Percentiles rank a stretch among this genome's conserved stretches.
These are phyloP conservation scores for Euphrasia arctica DNA, from an alignment of 305 asterid species.

Conservation along the genomic window DNA sequence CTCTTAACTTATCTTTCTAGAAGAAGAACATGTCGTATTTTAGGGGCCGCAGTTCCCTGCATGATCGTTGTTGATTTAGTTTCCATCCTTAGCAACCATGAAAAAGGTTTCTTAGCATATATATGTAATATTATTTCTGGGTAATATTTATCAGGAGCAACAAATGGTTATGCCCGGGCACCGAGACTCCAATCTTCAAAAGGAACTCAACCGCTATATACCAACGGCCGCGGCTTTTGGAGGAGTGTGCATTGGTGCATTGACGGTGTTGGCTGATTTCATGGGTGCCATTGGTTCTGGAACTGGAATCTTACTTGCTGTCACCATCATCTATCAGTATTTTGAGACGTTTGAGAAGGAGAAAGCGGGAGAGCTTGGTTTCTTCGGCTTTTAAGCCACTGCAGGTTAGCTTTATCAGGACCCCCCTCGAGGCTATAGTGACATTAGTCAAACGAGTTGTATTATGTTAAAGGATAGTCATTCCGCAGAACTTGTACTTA, in stretches of 20 bases:
- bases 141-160: conserved; percentile 45
- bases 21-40: neutral
- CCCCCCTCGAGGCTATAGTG: neutral
- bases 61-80: neutral
- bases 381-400: conserved; percentile 44
- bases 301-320: conserved; percentile 57
- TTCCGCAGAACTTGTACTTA: neutral
- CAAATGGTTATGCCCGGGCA: conserved; percentile 79
- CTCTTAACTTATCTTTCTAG: conserved; percentile 1
- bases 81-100: neutral
- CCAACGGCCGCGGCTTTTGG: conserved; percentile 63
- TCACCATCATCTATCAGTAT: conserved; percentile 55
- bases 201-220: conserved; percentile 51
- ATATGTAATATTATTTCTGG: neutral
- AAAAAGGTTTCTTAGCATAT: neutral
- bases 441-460: too few relatives aligned
- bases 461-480: conserved; percentile 1
- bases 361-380: conserved; percentile 58
- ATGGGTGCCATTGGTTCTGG: conserved; percentile 70
- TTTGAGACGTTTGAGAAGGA: conserved; percentile 65
- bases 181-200: conserved; percentile 52
- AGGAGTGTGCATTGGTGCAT: conserved; percentile 40
- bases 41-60: neutral
- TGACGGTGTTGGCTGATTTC: conserved; percentile 45
- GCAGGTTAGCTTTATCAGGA: neutral